Percentiles rank a stretch among this genome's conserved stretches.
Conservation (phyloP, 768 basidiomycete species). For the Russula olivacea region DNA sequence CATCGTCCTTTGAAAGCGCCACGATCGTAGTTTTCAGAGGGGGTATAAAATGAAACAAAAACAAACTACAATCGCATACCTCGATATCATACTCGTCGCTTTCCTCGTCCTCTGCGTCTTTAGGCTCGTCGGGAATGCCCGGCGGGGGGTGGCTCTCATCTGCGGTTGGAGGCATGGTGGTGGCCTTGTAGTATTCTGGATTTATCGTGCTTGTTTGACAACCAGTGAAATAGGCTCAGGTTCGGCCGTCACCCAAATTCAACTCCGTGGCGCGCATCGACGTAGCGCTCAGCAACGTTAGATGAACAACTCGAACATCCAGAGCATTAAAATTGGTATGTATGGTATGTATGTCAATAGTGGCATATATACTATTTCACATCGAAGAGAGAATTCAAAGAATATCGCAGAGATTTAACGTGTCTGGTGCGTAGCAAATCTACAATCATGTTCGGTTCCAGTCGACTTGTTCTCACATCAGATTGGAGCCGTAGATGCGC, state of each 20-base stretch:
- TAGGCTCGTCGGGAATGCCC: background rate
- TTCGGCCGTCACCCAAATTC: slow-evolving; percentile 3
- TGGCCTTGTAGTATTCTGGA: background rate
- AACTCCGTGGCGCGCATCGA: slow-evolving; percentile 7
- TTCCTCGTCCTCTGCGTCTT: slow-evolving; percentile 13
- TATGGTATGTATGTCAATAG: slow-evolving; percentile 1
- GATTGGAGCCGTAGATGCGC: slow-evolving; percentile 24
- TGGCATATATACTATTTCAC: slow-evolving; percentile 7
- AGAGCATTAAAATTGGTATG: slow-evolving; percentile 6
- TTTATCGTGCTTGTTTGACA: slow-evolving; percentile 4
- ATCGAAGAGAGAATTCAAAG: slow-evolving; percentile 2
- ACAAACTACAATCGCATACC: background rate
- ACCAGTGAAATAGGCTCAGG: slow-evolving; percentile 9
- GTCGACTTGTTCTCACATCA: slow-evolving; percentile 13
- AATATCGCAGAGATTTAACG: slow-evolving; percentile 12
- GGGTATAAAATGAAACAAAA: background rate
- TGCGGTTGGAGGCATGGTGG: slow-evolving; percentile 4
- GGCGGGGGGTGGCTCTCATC: slow-evolving; percentile 2
- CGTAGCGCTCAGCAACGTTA: background rate
- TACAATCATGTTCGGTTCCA: background rate
- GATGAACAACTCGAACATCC: background rate
- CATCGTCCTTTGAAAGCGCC: slow-evolving; percentile 8
- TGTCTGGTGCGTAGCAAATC: background rate
- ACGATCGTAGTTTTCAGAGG: background rate
- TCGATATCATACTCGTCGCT: slow-evolving; percentile 19